phyloP scores from a whole-genome alignment of 768 basidiomycete species.

The Steccherinum ochraceum region DNA sequence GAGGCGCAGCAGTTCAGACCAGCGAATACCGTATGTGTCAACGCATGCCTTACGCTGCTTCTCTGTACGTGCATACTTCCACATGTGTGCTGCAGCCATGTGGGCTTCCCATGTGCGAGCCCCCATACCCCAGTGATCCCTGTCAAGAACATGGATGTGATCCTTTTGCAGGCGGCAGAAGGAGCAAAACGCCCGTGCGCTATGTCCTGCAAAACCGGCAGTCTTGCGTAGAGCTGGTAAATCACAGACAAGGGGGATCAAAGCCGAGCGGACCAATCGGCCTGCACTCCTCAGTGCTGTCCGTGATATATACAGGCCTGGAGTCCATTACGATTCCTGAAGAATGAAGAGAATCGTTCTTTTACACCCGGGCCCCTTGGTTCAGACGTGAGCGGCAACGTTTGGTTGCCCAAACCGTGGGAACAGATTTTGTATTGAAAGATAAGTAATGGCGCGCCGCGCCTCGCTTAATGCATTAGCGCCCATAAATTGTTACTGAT shows the following conservation, averaged over 20 bases:
- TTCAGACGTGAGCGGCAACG: too few species aligned
- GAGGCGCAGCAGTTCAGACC: slow-evolving; percentile 16
- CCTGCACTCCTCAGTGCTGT: neutral
- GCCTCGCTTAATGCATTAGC: too few species aligned
- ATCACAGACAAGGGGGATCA: slow-evolving; percentile 31
- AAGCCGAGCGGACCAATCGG: slow-evolving; percentile 20
- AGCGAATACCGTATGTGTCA: slow-evolving; percentile 14
- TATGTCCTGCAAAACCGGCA: slow-evolving; percentile 20
- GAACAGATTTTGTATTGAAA: too few species aligned
- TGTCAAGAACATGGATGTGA: slow-evolving; percentile 25
- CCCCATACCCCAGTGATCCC: slow-evolving; percentile 17
- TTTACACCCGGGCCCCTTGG: too few species aligned
- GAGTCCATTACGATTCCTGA: too few species aligned
- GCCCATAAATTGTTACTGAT: too few species aligned
- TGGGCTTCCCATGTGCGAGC: slow-evolving; percentile 6
- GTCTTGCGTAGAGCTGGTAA: slow-evolving; percentile 27
- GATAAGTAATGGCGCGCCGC: too few species aligned
- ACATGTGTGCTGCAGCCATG: slow-evolving; percentile 3
- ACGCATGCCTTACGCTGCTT: slow-evolving; percentile 3
- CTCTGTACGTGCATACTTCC: slow-evolving; percentile 6
- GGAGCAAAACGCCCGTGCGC: slow-evolving; percentile 22
- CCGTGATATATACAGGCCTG: neutral
- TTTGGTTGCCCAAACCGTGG: too few species aligned
- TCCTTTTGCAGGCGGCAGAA: slow-evolving; percentile 17
- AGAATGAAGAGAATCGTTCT: too few species aligned